These are phyloP conservation scores for Cyclotella cryptica DNA, from an alignment of 108 stramenopile species.

Conservation along the genomic window DNA sequence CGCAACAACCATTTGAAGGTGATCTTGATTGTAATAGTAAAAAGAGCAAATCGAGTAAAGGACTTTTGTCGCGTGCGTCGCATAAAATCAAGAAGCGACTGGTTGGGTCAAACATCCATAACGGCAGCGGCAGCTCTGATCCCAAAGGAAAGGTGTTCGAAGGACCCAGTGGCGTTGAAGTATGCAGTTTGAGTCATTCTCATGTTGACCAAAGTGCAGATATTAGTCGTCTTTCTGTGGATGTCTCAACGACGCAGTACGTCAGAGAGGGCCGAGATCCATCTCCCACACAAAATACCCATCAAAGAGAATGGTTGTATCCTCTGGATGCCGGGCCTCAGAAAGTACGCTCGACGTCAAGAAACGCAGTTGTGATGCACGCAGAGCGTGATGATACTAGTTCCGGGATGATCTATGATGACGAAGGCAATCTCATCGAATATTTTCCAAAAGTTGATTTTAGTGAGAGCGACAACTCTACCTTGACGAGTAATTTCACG, in stretches of 20 bases:
- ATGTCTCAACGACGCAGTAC: conserved; percentile 3
- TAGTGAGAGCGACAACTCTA: conserved; percentile 3
- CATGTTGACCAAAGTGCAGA: not conserved
- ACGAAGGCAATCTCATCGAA: not conserved
- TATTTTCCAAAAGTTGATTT: not conserved
- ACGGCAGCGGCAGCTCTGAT: not conserved
- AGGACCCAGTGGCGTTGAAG: not conserved
- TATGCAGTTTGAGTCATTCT: no score
- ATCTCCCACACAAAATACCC: conserved; percentile 12
- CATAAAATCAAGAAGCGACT: conserved; percentile 28
- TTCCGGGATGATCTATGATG: not conserved
- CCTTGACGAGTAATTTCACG: conserved; percentile 4
- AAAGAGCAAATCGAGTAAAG: conserved; percentile 29
- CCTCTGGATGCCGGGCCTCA: not conserved
- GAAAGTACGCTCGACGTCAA: no score
- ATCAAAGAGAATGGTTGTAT: not conserved
- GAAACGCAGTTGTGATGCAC: no score
- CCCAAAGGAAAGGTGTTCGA: not conserved
- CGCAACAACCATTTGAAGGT: not conserved
- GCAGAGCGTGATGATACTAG: not conserved
- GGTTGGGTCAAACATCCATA: not conserved
- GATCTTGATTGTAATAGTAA: conserved; percentile 2
- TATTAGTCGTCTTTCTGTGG: not conserved
- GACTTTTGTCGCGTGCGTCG: conserved; percentile 29
- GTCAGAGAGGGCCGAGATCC: conserved; percentile 30